Percentiles rank a stretch among this genome's conserved stretches.
Evolutionary conservation across 805 yeast species (phyloP).

Genomic region (Hagleromyces aurorensis): DNA sequence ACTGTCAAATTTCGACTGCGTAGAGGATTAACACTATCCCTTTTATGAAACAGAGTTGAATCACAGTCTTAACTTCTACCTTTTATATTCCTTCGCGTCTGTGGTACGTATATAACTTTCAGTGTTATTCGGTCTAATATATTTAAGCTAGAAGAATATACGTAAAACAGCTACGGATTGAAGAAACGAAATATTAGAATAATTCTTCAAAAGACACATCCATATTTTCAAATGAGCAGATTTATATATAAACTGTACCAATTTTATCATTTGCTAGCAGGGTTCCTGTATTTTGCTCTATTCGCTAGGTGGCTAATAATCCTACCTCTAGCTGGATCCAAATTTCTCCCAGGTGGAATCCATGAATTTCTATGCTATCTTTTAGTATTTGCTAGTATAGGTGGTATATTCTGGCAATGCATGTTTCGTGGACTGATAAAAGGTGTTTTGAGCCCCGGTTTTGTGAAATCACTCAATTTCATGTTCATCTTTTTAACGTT

Average conservation of each 20-base stretch:
- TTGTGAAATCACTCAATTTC: conserved; percentile 24
- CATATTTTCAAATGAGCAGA: conserved; percentile 8
- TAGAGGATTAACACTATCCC: no score
- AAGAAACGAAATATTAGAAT: no score
- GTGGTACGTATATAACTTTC: no score
- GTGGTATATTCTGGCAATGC: conserved; percentile 22
- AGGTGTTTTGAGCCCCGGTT: conserved; percentile 12
- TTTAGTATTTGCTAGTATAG: conserved; percentile 15
- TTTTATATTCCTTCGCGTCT: no score
- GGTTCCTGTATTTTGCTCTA: conserved; percentile 22
- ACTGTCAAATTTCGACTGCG: no score
- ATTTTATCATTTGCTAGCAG: conserved; percentile 21
- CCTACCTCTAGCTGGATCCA: conserved; percentile 56
- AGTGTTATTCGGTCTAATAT: no score
- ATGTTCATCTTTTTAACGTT: conserved; percentile 22
- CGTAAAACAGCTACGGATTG: no score
- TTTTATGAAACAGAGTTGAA: no score
- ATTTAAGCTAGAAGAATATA: no score
- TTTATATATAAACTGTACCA: conserved; percentile 20
- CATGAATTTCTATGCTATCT: conserved; percentile 47
- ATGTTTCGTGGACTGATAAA: conserved; percentile 17
- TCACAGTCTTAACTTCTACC: no score
- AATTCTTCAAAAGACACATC: no score
- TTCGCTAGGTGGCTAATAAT: conserved; percentile 42
- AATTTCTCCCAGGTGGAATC: conserved; percentile 62